Evolutionary conservation across 257 asterid species (phyloP).

Genomic region (Leonotis leonurus): DNA sequence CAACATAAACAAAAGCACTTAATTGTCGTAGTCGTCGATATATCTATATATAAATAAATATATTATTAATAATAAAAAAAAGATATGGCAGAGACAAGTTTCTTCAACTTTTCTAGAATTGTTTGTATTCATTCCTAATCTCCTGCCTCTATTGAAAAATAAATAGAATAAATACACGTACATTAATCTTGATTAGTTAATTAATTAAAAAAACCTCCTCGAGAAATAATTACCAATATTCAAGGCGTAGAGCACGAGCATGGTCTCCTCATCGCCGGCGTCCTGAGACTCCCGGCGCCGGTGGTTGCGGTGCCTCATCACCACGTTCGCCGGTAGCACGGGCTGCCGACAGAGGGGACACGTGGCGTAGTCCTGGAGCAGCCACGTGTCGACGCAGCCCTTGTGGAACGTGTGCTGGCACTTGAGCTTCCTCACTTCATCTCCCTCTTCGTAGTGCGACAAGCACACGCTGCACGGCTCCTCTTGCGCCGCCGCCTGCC

Average conservation of each 20-base stretch:
- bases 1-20: no score
- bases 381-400: conserved; percentile 66
- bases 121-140: no score
- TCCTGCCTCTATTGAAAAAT: not conserved
- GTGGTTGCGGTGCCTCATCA: conserved; percentile 28
- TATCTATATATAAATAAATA: no score
- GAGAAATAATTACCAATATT: conserved; percentile 40
- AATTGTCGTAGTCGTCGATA: no score
- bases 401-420: conserved; percentile 58
- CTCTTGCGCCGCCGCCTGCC: conserved; percentile 12
- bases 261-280: conserved; percentile 43
- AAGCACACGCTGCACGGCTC: conserved; percentile 46
- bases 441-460: conserved; percentile 46
- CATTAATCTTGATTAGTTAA: not conserved
- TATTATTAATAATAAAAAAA: no score
- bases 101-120: no score
- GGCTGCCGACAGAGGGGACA: conserved; percentile 60
- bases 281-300: conserved; percentile 15
- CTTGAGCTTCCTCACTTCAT: conserved; percentile 44
- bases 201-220: conserved; percentile 30
- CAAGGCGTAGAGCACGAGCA: conserved; percentile 36
- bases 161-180: not conserved
- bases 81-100: no score
- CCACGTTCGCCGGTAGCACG: conserved; percentile 51
- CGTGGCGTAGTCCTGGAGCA: conserved; percentile 40